Base-by-base conservation (phyloP, 2,329 filamentous ascomycete species). In the Fusarium stilboides region DNA sequence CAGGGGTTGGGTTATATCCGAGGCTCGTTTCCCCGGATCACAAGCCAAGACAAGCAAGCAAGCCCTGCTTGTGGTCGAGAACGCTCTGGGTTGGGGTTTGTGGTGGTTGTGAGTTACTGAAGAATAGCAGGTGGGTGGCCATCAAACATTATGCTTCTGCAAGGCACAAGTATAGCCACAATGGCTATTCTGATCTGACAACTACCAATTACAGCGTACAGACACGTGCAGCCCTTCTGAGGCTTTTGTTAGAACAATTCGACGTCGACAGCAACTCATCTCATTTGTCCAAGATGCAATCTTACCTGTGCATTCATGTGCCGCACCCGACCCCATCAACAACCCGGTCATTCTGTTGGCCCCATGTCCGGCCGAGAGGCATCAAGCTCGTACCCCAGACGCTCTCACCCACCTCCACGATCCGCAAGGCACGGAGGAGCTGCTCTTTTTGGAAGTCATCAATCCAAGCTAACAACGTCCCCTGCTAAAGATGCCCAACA, bases 371-470 rank as follows among this genome's bases (percentile, higher is more conserved):
- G 28, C 58, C 33, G 36, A 37, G 39, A 40, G 24, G 33, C 31
- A 40, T 26, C 50, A 43, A 12, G 37, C 42, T 47, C 19, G n/a
- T 52, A 44, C 50, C 57, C 50, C 45, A 42, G 56, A 46, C 50
- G 6, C 43, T 53, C 49, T 39, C 44, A 34, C 52, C 65, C 66
- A 50, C 65, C 66, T 70, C 66, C 61, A 54, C 44, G 37, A 67
- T 69, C 43, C 31, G 40, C 52, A 36, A 53, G 40, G 55, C 42
- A 50, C 67, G 67, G 67, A 68, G 57, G 36, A 53, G 42, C 34
- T 70, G 49, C 67, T 67, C 26, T 68, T 69, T 67, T 67, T 47
- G 67, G 67, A 70, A 66, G 43, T 60, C 56, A 19, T 52, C 50
- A 50, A 39, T 19, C 40, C 15, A 13, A 56, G 57, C 64, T 67